Evolutionary conservation across 2,329 filamentous ascomycete species (phyloP).

Genomic region (Dichotomopilus funicola): DNA sequence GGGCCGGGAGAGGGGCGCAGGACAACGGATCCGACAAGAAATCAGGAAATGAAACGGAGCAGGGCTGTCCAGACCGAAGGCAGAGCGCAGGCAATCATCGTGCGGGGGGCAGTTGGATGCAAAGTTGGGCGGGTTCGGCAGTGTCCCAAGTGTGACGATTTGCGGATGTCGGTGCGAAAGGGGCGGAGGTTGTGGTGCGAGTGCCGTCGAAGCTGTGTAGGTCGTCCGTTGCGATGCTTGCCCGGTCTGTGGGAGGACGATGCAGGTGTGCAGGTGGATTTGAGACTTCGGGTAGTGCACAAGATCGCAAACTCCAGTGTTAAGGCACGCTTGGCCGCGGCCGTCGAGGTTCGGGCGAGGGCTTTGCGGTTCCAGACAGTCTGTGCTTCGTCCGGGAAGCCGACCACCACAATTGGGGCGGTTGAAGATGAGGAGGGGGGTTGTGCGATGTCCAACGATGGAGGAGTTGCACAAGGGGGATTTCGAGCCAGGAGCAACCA

Average conservation of each 20-base stretch:
- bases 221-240: no score
- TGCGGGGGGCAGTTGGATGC: constrained; percentile 27
- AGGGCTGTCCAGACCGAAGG: constrained; percentile 46
- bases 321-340: constrained; percentile 2
- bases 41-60: constrained; percentile 51
- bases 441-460: constrained; percentile 17
- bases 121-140: constrained; percentile 2
- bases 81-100: constrained; percentile 49
- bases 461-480: constrained; percentile 20
- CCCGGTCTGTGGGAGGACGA: no score
- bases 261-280: background rate
- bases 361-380: constrained; percentile 8
- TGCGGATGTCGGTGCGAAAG: background rate
- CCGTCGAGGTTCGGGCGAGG: constrained; percentile 10
- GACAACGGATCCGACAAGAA: constrained; percentile 16
- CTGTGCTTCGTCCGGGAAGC: constrained; percentile 13
- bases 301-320: constrained; percentile 10
- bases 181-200: background rate
- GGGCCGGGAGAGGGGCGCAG: constrained; percentile 1
- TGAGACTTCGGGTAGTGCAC: background rate
- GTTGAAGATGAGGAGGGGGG: constrained; percentile 13
- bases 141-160: background rate
- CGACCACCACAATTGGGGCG: constrained; percentile 18
- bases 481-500: constrained; percentile 11
- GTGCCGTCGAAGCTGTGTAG: background rate